Evolutionary conservation across 345 rosid species (phyloP).

Genomic region (Arabidopsis suecica): DNA sequence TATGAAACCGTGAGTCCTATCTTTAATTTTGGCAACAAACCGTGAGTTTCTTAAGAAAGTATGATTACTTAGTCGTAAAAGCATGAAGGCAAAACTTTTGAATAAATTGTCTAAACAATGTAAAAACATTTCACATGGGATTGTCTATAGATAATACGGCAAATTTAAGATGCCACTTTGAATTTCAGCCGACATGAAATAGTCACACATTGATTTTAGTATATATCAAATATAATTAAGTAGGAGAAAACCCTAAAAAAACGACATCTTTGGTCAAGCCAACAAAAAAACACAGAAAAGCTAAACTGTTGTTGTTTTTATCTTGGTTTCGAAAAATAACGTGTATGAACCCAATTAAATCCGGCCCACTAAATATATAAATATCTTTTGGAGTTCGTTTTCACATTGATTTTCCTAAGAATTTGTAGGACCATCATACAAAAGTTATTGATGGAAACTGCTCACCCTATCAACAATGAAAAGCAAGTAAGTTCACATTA

Average conservation of each 20-base stretch:
- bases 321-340: slow-evolving; percentile 28
- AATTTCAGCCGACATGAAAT: slow-evolving; percentile 46
- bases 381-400: slow-evolving; percentile 15
- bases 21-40: background rate
- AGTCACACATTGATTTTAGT: slow-evolving; percentile 34
- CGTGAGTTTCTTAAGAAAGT: background rate
- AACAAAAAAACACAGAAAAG: background rate
- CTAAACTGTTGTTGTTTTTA: background rate
- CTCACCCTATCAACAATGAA: slow-evolving; percentile 1
- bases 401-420: slow-evolving; percentile 40
- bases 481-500: background rate
- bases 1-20: background rate
- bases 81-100: background rate
- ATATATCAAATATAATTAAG: slow-evolving; percentile 19
- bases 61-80: slow-evolving; percentile 20
- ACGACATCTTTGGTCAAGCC: slow-evolving; percentile 42
- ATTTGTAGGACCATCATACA: slow-evolving; percentile 42
- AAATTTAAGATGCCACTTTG: slow-evolving; percentile 38
- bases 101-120: slow-evolving; percentile 24
- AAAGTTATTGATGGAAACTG: slow-evolving; percentile 43
- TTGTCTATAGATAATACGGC: slow-evolving; percentile 34
- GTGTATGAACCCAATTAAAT: slow-evolving; percentile 36
- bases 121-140: slow-evolving; percentile 43
- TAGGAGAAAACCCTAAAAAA: slow-evolving; percentile 23
- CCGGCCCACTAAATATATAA: slow-evolving; percentile 38